Evolutionary conservation across 139 green algal genomes (phyloP), one percentile per base, ranked within the genome.

Genomic region (Dunaliella primolecta): DNA sequence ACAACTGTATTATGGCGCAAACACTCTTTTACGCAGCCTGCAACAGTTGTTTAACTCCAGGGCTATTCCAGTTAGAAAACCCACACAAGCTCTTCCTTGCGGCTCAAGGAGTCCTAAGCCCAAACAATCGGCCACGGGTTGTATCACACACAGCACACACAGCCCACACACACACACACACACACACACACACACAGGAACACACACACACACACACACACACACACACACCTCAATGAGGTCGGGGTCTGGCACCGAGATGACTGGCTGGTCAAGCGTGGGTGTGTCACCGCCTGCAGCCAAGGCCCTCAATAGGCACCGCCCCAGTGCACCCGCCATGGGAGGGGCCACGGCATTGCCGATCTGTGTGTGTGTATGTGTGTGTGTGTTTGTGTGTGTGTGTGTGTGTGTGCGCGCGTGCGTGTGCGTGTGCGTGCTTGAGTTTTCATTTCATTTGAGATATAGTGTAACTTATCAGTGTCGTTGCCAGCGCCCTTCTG

Each of bases 331-430:
- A 0, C 83, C 74, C 0, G 94, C 90, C 82, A 96, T 85, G 24
- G 87, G 88, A 23, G 93, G 90, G 3, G 86, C 81, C 31, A 97
- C 94, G 0, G 94, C 94, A 75, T 97, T 97, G 84, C 94, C 94
- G 33, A 97, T 95, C 89, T 88, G 78, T n/a, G 46, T 74, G 79
- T 64, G 75, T 29, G 74, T 32, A 1, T n/a, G n/a, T n/a, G n/a
- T n/a, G n/a, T n/a, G n/a, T n/a, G n/a, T n/a, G n/a, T n/a, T n/a
- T n/a, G n/a, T n/a, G n/a, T n/a, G n/a, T n/a, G n/a, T n/a, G n/a
- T n/a, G n/a, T n/a, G n/a, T n/a, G n/a, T n/a, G n/a, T n/a, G n/a
- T n/a, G n/a, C n/a, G n/a, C n/a, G n/a, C n/a, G n/a, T n/a, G n/a
- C n/a, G n/a, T n/a, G n/a, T n/a, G n/a, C n/a, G n/a, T n/a, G n/a